Conservation (phyloP, 257 asterid species). For the Rehmannia glutinosa region DNA sequence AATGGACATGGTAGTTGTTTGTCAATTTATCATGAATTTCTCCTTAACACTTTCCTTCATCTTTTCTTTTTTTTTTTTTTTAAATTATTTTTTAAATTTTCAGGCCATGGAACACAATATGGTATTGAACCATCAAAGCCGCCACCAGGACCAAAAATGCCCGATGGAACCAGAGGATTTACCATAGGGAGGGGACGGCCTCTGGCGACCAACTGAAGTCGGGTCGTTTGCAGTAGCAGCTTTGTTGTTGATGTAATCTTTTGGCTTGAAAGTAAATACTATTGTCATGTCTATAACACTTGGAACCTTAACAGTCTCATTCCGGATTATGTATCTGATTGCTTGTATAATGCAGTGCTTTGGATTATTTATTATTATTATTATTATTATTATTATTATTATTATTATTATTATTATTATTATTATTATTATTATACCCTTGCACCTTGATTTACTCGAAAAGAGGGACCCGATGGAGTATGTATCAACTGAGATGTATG, state of each 20-base stretch:
- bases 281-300: conserved; percentile 6
- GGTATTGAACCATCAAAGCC: conserved; percentile 70
- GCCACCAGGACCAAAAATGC: conserved; percentile 99
- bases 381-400: no score
- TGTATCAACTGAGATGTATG: no score
- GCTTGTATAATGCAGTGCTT: not conserved
- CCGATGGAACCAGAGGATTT: conserved; percentile 95
- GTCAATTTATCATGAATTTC: not conserved
- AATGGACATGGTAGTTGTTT: conserved; percentile 67
- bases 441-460: no score
- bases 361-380: no score
- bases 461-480: no score
- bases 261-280: conserved; percentile 17
- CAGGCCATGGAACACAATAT: conserved; percentile 62
- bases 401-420: no score
- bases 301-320: not conserved
- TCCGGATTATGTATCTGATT: conserved; percentile 1
- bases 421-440: no score
- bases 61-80: not conserved
- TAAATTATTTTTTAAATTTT: not conserved
- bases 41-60: not conserved
- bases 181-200: conserved; percentile 88
- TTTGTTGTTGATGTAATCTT: conserved; percentile 15
- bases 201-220: conserved; percentile 29
- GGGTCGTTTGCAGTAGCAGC: not conserved